These are phyloP conservation scores for Pichia sp. DNA, from an alignment of 1,139 yeast genomes.

Conservation along the genomic window DNA sequence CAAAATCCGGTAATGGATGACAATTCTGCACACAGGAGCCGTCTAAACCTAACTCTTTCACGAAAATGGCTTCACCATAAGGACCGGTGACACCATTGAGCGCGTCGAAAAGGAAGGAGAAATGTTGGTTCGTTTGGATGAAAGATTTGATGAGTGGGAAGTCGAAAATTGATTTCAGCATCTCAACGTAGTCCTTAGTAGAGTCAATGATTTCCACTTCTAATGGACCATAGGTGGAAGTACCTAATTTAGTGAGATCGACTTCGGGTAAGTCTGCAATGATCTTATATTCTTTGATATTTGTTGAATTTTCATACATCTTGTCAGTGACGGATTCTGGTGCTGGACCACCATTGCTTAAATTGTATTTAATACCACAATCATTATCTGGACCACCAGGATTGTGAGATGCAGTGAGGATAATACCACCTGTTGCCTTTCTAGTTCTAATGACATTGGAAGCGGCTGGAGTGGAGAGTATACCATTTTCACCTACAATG, in stretches of 20 bases:
- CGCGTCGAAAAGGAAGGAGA: slow-evolving; percentile 80
- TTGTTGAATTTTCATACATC: slow-evolving; percentile 65
- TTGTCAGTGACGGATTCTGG: slow-evolving; percentile 90
- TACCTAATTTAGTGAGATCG: slow-evolving; percentile 57
- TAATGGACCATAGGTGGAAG: slow-evolving; percentile 40
- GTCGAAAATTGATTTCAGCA: slow-evolving; percentile 84
- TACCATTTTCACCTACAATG: slow-evolving; percentile 81
- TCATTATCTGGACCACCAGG: slow-evolving; percentile 98
- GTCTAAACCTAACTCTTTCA: slow-evolving; percentile 78
- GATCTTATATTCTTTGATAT: slow-evolving; percentile 54
- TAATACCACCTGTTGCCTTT: slow-evolving; percentile 87
- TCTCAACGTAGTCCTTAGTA: slow-evolving; percentile 65
- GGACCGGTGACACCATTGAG: slow-evolving; percentile 98
- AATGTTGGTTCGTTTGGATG: slow-evolving; percentile 46
- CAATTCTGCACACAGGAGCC: slow-evolving; percentile 67
- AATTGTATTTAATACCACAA: slow-evolving; percentile 91
- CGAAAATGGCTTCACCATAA: slow-evolving; percentile 78
- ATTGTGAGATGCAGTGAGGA: slow-evolving; percentile 93
- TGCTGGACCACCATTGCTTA: slow-evolving; percentile 98
- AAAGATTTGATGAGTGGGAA: slow-evolving; percentile 74
- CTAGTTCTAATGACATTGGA: slow-evolving; percentile 74
- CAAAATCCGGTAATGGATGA: slow-evolving; percentile 80
- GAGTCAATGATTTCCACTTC: slow-evolving; percentile 79
- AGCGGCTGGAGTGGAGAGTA: slow-evolving; percentile 93
- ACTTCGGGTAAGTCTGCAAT: slow-evolving; percentile 49